These are phyloP conservation scores for Marasmius tenuissimus DNA, from an alignment of 1,284 basidiomycete species.

Conservation along the genomic window DNA sequence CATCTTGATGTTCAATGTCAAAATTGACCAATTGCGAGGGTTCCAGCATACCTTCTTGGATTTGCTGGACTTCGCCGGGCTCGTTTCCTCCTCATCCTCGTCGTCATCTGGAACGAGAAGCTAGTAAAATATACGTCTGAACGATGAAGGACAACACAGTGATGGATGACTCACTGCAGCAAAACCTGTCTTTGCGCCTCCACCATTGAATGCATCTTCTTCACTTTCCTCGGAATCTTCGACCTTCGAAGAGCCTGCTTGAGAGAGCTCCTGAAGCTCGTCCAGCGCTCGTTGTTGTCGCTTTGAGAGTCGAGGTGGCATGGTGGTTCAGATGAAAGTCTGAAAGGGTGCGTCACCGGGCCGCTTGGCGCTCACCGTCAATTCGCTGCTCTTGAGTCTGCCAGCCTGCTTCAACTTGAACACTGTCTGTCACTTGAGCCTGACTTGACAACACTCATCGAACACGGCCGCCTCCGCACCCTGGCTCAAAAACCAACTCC, in stretches of 20 bases:
- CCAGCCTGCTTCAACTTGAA: no score
- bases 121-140: constrained; percentile 15
- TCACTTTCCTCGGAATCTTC: constrained; percentile 26
- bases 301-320: constrained; percentile 80
- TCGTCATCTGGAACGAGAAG: constrained; percentile 25
- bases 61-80: constrained; percentile 24
- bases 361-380: no score
- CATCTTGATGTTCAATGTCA: constrained; percentile 1
- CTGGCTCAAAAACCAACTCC: no score
- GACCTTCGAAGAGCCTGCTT: constrained; percentile 19
- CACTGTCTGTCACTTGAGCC: no score
- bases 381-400: no score
- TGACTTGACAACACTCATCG: no score
- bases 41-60: constrained; percentile 28
- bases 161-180: constrained; percentile 49
- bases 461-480: no score
- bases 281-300: constrained; percentile 84
- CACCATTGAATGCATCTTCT: constrained; percentile 21
- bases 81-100: constrained; percentile 18
- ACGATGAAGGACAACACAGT: not conserved
- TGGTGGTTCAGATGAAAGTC: constrained; percentile 21
- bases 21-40: not conserved
- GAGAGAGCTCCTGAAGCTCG: constrained; percentile 61
- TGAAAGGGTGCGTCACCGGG: no score
- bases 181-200: constrained; percentile 39